phyloP scores from a whole-genome alignment of 495 filamentous ascomycete genomes.

The Penicillium atrosanguineum region DNA sequence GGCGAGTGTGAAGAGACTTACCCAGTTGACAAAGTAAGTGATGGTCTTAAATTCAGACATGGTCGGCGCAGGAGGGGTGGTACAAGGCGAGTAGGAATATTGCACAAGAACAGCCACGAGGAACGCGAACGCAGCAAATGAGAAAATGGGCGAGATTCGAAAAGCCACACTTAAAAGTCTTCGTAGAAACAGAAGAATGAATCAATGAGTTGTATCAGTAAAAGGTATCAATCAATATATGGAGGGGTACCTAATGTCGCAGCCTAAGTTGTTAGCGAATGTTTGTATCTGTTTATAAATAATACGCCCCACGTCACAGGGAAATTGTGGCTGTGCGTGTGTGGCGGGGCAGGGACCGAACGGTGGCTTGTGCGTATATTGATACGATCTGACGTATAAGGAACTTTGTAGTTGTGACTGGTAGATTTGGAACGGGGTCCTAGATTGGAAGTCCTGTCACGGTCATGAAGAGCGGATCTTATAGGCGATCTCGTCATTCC shows the following conservation, averaged over 20 bases:
- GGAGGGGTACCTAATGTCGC: constrained; percentile 28
- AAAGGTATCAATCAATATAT: neutral
- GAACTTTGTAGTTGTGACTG: neutral
- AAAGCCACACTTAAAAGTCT: constrained; percentile 12
- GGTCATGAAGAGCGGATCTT: neutral
- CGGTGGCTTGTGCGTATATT: constrained; percentile 7
- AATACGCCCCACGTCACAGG: constrained; percentile 18
- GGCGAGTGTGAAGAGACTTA: constrained; percentile 20
- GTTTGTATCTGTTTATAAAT: constrained; percentile 25
- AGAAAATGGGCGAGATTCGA: constrained; percentile 13
- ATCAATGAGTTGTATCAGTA: neutral
- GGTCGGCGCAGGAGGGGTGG: constrained; percentile 15
- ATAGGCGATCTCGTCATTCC: constrained; percentile 7
- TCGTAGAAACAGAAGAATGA: neutral
- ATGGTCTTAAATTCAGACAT: constrained; percentile 45
- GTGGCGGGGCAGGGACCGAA: constrained; percentile 9
- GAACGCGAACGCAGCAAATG: constrained; percentile 15
- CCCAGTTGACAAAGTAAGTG: constrained; percentile 59
- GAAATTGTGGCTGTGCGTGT: constrained; percentile 16
- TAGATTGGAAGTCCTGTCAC: neutral
- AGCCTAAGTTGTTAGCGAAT: constrained; percentile 25
- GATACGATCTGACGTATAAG: neutral
- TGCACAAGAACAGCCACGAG: constrained; percentile 24
- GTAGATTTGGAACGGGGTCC: neutral
- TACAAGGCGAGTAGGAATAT: constrained; percentile 9